Base-by-base conservation (phyloP, 441 rosid genomes). In the Brassica hybrid region DNA sequence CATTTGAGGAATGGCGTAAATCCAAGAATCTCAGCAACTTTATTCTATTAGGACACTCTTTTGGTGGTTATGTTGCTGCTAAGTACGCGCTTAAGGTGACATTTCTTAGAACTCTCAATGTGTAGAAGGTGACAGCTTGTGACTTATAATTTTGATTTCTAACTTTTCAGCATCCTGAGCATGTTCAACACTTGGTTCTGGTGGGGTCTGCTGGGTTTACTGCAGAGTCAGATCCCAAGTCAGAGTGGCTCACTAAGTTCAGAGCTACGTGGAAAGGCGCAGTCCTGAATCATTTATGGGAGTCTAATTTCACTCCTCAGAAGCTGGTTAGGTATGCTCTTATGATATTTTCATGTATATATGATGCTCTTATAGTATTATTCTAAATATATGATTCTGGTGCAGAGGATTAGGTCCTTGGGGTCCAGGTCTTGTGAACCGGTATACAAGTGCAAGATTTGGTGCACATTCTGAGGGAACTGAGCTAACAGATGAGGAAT, bases 11-110 rank as follows among this genome's bases (percentile, higher is more conserved):
- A 77, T 96, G 99, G 98, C 91, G 99, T 23, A 94, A 91, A 86
- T 88, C 90, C 17, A 91, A 96, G 83, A 89, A 91, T 70, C 89
- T 96, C 60, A 86, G 81, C 71, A 87, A 87, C 84, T 96, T 96
- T 75, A 90, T 96, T 79, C 86, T 96, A 30, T 93, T 96, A 66
- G 99, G 99, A 72, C 99, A 96, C 86, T 96, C 99, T 80, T 87
- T 94, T 82, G 99, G 99, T 69, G 99, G 99, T 30, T 96, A 96
- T 78, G 96, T 96, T 77, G 98, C 99, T 10, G 88, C 99, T 72
- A 94, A 92, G 81, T 96, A 96, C 82, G 93, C 98, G 0, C 91
- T 96, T 50, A 91, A 96, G 99, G 99, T 94, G 83, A 83, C 6
- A 68, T 80, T 63, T 17, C 25, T n/a, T 56, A 27, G 30, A 27